Percentiles rank a stretch among this genome's conserved stretches.
Evolutionary conservation across 345 rosid species (phyloP).

Genomic region (Hypericum perforatum): DNA sequence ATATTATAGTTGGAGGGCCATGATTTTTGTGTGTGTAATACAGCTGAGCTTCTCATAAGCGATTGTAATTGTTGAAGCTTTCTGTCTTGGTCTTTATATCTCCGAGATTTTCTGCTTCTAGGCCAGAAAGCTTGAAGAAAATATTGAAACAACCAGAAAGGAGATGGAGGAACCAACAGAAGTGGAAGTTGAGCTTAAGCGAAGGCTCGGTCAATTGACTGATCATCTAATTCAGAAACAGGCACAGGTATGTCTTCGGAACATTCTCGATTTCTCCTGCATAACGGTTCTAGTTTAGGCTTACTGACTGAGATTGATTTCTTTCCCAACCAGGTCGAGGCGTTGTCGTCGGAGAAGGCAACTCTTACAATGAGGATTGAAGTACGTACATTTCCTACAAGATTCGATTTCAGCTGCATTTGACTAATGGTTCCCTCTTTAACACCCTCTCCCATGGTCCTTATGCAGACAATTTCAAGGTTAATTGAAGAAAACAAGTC

Average conservation of each 20-base stretch:
- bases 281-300: too few relatives aligned
- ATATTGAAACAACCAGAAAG: slow-evolving; percentile 60
- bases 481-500: slow-evolving; percentile 61
- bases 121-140: slow-evolving; percentile 55
- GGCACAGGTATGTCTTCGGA: slow-evolving; percentile 57
- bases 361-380: slow-evolving; percentile 72
- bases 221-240: slow-evolving; percentile 98
- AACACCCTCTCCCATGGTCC: too few relatives aligned
- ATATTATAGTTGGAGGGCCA: too few relatives aligned
- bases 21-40: too few relatives aligned
- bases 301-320: too few relatives aligned
- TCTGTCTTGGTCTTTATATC: too few relatives aligned
- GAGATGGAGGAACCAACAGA: slow-evolving; percentile 85
- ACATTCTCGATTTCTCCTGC: not conserved
- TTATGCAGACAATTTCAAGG: slow-evolving; percentile 60
- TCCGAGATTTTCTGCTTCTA: slow-evolving; percentile 7
- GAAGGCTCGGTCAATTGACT: slow-evolving; percentile 81
- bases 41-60: too few relatives aligned
- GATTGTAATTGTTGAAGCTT: too few relatives aligned
- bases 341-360: slow-evolving; percentile 88
- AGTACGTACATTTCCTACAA: slow-evolving; percentile 27
- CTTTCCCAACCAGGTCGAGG: slow-evolving; percentile 56
- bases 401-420: not conserved
- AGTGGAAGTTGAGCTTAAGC: slow-evolving; percentile 74
- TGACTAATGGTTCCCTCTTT: too few relatives aligned